A percentile compares a stretch with the other conserved stretches of the same genome.
These are phyloP conservation scores for Mucuna pruriens DNA, from an alignment of 306 rosid species.

Conservation along the genomic window DNA sequence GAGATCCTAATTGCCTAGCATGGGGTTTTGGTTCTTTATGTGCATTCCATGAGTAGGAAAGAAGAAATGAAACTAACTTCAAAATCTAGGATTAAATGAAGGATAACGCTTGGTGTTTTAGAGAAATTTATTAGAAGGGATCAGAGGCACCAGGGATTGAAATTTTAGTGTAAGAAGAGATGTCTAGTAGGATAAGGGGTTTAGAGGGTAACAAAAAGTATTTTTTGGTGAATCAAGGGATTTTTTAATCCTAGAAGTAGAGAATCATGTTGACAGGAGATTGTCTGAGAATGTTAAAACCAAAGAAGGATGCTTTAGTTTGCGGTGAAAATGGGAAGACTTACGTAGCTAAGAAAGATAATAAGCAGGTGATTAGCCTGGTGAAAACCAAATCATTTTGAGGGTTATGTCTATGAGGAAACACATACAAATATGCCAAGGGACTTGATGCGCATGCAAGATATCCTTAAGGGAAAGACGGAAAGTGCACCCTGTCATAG, in stretches of 20 bases:
- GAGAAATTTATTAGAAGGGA: neutral
- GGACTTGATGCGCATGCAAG: neutral
- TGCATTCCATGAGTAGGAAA: neutral
- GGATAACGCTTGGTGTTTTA: neutral
- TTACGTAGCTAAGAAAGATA: neutral
- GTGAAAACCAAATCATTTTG: neutral
- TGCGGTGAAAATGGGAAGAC: neutral
- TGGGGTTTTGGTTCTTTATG: neutral
- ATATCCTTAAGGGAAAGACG: neutral
- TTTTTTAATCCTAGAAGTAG: neutral
- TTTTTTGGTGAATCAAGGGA: neutral
- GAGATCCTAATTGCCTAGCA: neutral
- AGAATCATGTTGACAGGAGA: neutral
- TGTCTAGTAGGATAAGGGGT: neutral
- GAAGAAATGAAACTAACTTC: neutral
- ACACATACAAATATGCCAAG: neutral
- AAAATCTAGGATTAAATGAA: neutral
- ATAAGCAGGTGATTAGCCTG: neutral
- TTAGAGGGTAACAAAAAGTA: neutral
- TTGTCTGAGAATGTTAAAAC: neutral
- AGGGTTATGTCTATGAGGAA: neutral
- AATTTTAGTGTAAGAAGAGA: neutral
- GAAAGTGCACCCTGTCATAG: neutral
- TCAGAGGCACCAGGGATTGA: neutral
- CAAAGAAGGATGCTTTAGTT: neutral